Percentiles rank a stretch among this genome's conserved stretches.
These are phyloP conservation scores for Neonectria ditissima DNA, from an alignment of 2,329 filamentous ascomycete genomes.

Conservation along the genomic window DNA sequence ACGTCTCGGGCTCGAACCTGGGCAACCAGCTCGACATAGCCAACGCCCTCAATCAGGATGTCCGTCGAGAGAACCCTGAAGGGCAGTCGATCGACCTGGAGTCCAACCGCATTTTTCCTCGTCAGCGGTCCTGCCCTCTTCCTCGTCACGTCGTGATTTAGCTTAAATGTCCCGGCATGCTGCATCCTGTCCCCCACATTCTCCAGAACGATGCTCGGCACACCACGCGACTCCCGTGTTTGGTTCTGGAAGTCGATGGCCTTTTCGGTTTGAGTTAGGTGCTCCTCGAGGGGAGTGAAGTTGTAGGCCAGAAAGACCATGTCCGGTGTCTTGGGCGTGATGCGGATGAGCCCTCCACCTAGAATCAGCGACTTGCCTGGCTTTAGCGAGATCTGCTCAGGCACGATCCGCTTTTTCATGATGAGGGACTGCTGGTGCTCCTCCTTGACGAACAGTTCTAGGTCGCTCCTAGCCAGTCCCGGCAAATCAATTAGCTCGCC, in stretches of 20 bases:
- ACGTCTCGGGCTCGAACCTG: conserved; percentile 76
- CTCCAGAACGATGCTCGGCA: conserved; percentile 72
- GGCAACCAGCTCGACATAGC: conserved; percentile 89
- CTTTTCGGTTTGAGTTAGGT: conserved; percentile 84
- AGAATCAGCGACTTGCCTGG: conserved; percentile 84
- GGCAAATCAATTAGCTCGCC: conserved; percentile 96
- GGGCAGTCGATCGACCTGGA: conserved; percentile 76
- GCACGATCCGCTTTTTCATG: conserved; percentile 81
- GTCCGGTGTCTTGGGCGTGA: conserved; percentile 76
- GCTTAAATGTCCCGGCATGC: conserved; percentile 79
- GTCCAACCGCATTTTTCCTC: conserved; percentile 68
- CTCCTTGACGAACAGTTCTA: conserved; percentile 78
- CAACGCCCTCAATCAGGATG: conserved; percentile 89
- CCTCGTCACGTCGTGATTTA: conserved; percentile 87
- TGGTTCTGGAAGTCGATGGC: conserved; percentile 79
- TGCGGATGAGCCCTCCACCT: conserved; percentile 82
- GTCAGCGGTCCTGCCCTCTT: conserved; percentile 80
- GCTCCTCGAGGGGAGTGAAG: conserved; percentile 82
- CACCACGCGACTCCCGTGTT: conserved; percentile 64
- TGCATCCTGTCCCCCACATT: conserved; percentile 69
- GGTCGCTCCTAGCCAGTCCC: conserved; percentile 79
- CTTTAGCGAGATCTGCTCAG: conserved; percentile 79
- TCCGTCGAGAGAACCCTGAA: conserved; percentile 86
- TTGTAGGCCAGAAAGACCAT: conserved; percentile 82
- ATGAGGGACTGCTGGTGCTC: conserved; percentile 75